A percentile compares a stretch with the other conserved stretches of the same genome.
Evolutionary conservation across 2,329 filamentous ascomycete genomes (phyloP).

Genomic region (Ophiostoma populinum): DNA sequence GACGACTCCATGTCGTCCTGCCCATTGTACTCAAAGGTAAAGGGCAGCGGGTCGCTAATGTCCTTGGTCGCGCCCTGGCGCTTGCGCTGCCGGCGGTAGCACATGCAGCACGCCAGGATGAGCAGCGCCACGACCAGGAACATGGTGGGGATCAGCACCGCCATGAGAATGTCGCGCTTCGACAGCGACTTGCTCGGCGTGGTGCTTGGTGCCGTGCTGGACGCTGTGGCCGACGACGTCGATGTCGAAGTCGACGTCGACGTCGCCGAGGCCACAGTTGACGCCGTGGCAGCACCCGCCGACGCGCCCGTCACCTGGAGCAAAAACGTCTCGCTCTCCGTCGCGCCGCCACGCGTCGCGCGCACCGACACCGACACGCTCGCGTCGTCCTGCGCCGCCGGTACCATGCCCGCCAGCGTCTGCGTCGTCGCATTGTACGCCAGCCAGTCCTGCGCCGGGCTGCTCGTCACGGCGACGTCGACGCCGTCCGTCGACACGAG

Average conservation of each 20-base stretch:
- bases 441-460: constrained; percentile 26
- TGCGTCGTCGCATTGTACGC: constrained; percentile 16
- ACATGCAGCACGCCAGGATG: constrained; percentile 12
- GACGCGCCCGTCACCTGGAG: constrained; percentile 18
- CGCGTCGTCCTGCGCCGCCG: background rate
- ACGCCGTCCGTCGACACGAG: constrained; percentile 23
- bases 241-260: constrained; percentile 9
- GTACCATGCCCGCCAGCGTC: constrained; percentile 22
- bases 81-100: constrained; percentile 15
- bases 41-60: constrained; percentile 18
- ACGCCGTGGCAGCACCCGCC: no score
- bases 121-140: constrained; percentile 20
- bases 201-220: constrained; percentile 2
- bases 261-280: no score
- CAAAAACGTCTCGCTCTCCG: constrained; percentile 22
- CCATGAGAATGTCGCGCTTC: constrained; percentile 21
- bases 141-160: constrained; percentile 26
- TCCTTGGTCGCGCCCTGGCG: constrained; percentile 14
- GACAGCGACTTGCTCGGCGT: background rate
- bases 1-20: constrained; percentile 10
- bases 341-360: constrained; percentile 18
- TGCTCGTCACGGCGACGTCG: constrained; percentile 19
- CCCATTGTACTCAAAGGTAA: constrained; percentile 15
- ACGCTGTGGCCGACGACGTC: constrained; percentile 2
- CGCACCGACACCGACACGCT: constrained; percentile 13